phyloP scores from a whole-genome alignment of 2,329 filamentous ascomycete genomes.

The Gliomastix tumulicola region DNA sequence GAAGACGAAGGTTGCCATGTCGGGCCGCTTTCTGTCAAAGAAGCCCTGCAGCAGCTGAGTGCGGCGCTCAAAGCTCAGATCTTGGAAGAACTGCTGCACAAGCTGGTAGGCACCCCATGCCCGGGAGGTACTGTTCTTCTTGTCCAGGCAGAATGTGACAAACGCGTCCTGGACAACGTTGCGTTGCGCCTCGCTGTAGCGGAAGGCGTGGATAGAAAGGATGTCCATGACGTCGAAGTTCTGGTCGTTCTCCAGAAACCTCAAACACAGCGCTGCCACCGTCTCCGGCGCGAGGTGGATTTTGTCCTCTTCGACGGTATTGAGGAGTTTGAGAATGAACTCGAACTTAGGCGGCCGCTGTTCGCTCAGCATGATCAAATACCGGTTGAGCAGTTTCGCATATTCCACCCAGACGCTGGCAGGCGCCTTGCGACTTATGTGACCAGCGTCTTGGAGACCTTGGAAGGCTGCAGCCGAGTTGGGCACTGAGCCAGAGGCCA shows the following conservation, averaged over 20 bases:
- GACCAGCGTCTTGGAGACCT: conserved; percentile 22
- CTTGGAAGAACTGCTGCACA: conserved; percentile 57
- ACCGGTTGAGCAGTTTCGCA: conserved; percentile 59
- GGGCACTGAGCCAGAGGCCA: conserved; percentile 65
- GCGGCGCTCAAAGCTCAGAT: conserved; percentile 58
- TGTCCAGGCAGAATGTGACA: conserved; percentile 60
- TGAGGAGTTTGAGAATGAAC: conserved; percentile 64
- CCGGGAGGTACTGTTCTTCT: conserved; percentile 52
- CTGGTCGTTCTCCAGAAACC: conserved; percentile 71
- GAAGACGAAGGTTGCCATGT: conserved; percentile 83
- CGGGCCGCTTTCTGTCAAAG: conserved; percentile 67
- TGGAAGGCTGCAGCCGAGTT: conserved; percentile 58
- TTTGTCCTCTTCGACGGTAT: conserved; percentile 64
- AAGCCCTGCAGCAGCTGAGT: conserved; percentile 74
- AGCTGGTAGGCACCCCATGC: conserved; percentile 61
- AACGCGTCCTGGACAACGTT: conserved; percentile 59
- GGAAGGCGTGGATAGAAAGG: conserved; percentile 66
- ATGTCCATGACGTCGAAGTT: conserved; percentile 75
- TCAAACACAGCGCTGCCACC: conserved; percentile 62
- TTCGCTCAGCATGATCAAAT: conserved; percentile 62
- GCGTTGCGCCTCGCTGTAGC: conserved; percentile 65
- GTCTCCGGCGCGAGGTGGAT: conserved; percentile 68
- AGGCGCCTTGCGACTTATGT: neutral
- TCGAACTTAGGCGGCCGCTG: conserved; percentile 57
- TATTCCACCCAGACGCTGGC: conserved; percentile 44